Evolutionary conservation across 495 filamentous ascomycete genomes (phyloP), one percentile per base, ranked within the genome.

Genomic region (Neurospora sp.): DNA sequence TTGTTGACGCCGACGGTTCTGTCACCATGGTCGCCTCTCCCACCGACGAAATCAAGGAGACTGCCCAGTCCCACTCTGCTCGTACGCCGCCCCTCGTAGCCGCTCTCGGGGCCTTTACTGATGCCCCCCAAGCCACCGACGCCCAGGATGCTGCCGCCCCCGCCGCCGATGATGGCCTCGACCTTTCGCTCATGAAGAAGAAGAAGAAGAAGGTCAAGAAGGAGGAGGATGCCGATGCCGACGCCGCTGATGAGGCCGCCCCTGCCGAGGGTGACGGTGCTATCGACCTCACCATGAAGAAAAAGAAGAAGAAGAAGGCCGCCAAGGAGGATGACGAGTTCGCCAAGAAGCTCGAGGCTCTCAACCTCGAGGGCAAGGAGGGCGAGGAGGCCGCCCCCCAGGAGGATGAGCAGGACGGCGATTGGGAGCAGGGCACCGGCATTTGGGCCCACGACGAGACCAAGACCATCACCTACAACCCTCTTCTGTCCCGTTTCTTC

Each of bases 261-360:
- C 69, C 75, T 3, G 76, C 74, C 46, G 79, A 44, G 48, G 77
- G 70, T 37, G 79, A 81, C 39, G 80, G 73, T 20, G 79, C 73
- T 20, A 78, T 80, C 74, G 79, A 96, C 83, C 88, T 92, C 39
- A 87, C 89, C 71, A 85, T 96, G 84, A 97, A 97, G 85, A 97
- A 97, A 82, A 97, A 94, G 83, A 95, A 97, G 87, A 97, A 97
- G 90, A 95, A 93, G 89, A 95, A 95, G 89, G 78, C 84, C 73
- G 86, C 88, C 80, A 93, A 92, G 85, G 87, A 83, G 40, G 83
- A 86, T 37, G 87, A 89, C 41, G 83, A 86, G 44, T 87, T 88
- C 74, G 84, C 87, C 69, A 85, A 85, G 79, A 89, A 88, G 80
- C 76, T 89, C 68, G 89, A 87, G 71, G 87, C 91, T 27, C 88